Conservation (phyloP, 331 rosid genomes). For the Malus hybrid region DNA sequence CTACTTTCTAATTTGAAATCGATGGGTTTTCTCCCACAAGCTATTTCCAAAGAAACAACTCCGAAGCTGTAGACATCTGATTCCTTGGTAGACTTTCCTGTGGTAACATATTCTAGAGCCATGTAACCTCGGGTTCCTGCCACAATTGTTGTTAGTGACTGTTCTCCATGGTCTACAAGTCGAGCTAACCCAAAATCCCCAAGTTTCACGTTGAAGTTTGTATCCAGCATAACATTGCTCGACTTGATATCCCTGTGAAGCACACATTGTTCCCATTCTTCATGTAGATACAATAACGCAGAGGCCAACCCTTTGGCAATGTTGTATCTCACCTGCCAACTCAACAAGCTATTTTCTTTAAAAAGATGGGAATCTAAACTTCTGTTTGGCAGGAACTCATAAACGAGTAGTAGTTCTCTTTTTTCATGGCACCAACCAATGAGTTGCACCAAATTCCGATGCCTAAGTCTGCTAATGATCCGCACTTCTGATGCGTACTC, state of each 20-base stretch:
- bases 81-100: background rate
- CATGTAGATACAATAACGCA: background rate
- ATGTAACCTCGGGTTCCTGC: background rate
- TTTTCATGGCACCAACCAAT: too few relatives aligned
- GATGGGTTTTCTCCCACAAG: background rate
- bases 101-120: background rate
- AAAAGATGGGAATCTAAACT: background rate
- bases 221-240: constrained; percentile 14
- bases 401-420: background rate
- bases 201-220: constrained; percentile 4
- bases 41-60: background rate
- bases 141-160: background rate
- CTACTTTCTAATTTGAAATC: background rate
- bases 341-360: background rate
- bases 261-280: constrained; percentile 12
- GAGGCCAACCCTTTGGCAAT: constrained; percentile 12
- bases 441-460: too few relatives aligned
- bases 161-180: background rate
- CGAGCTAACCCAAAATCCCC: constrained; percentile 12
- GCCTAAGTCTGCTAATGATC: too few relatives aligned
- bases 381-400: background rate
- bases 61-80: background rate
- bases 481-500: too few relatives aligned
- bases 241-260: constrained; percentile 13
- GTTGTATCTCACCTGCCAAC: constrained; percentile 4